These are phyloP conservation scores for Trifolium subterraneum DNA, from an alignment of 306 rosid species.

Conservation along the genomic window DNA sequence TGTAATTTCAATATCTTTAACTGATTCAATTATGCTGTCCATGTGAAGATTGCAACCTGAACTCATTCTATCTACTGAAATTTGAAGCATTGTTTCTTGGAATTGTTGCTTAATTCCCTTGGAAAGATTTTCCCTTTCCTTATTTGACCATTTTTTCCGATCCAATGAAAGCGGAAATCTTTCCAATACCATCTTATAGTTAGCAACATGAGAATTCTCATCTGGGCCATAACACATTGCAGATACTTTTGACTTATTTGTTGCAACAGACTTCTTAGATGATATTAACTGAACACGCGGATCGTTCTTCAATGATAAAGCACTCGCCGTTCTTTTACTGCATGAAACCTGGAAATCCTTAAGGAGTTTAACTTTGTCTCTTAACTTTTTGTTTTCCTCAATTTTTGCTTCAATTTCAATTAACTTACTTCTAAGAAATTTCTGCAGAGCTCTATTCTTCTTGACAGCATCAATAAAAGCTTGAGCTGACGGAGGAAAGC, in stretches of 20 bases:
- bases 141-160: conserved; percentile 73
- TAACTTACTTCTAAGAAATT: conserved; percentile 67
- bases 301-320: conserved; percentile 78
- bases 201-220: conserved; percentile 73
- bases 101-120: conserved; percentile 91
- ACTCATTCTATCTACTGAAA: conserved; percentile 58
- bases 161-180: conserved; percentile 65
- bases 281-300: conserved; percentile 78
- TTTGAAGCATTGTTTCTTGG: conserved; percentile 73
- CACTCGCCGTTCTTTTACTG: conserved; percentile 65
- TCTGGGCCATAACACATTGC: conserved; percentile 73
- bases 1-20: conserved; percentile 64
- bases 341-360: conserved; percentile 81
- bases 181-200: conserved; percentile 67
- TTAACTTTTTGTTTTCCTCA: conserved; percentile 70
- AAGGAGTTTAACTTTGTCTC: conserved; percentile 68
- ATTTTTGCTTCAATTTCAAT: conserved; percentile 77
- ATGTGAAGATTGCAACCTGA: conserved; percentile 49
- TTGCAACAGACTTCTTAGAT: conserved; percentile 44
- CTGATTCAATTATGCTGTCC: conserved; percentile 66
- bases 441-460: conserved; percentile 76
- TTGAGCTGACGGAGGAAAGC: conserved; percentile 70
- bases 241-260: conserved; percentile 66
- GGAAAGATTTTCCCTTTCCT: conserved; percentile 65
- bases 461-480: conserved; percentile 74